phyloP scores from a whole-genome alignment of 768 basidiomycete species.

The Lentinula detonsa region DNA sequence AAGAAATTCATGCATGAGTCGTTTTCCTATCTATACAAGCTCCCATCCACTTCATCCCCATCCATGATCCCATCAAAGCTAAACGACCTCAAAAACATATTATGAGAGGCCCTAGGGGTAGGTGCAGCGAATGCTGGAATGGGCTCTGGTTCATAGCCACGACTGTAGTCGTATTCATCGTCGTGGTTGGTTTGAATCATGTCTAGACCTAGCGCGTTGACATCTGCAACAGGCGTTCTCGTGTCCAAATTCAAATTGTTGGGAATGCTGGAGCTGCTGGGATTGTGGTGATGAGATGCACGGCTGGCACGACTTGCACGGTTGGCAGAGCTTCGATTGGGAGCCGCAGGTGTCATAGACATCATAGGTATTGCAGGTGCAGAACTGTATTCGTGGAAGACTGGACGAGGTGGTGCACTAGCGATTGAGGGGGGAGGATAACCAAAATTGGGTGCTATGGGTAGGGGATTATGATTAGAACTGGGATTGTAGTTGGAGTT shows the following conservation, averaged over 20 bases:
- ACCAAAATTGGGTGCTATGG: background rate
- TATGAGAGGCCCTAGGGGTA: slow-evolving; percentile 3
- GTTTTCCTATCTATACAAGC: background rate
- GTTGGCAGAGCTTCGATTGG: background rate
- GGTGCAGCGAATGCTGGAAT: slow-evolving; percentile 7
- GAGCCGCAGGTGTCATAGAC: background rate
- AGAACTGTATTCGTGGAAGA: background rate
- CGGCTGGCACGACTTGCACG: background rate
- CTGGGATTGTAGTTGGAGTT: background rate
- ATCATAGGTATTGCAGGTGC: background rate
- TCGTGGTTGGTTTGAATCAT: background rate
- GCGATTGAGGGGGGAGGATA: background rate
- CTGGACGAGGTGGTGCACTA: slow-evolving; percentile 1
- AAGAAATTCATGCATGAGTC: background rate
- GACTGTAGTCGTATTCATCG: background rate
- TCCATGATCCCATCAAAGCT: background rate
- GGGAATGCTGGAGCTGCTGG: no score
- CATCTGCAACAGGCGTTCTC: background rate
- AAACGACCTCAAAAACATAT: slow-evolving; percentile 2
- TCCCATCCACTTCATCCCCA: background rate
- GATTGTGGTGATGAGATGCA: background rate
- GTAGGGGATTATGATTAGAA: background rate
- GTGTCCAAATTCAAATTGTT: background rate
- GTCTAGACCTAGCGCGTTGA: slow-evolving; percentile 1
- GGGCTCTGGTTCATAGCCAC: background rate